phyloP scores from a whole-genome alignment of 2,329 filamentous ascomycete species.

The Cladosporium austrohemisphaericum region DNA sequence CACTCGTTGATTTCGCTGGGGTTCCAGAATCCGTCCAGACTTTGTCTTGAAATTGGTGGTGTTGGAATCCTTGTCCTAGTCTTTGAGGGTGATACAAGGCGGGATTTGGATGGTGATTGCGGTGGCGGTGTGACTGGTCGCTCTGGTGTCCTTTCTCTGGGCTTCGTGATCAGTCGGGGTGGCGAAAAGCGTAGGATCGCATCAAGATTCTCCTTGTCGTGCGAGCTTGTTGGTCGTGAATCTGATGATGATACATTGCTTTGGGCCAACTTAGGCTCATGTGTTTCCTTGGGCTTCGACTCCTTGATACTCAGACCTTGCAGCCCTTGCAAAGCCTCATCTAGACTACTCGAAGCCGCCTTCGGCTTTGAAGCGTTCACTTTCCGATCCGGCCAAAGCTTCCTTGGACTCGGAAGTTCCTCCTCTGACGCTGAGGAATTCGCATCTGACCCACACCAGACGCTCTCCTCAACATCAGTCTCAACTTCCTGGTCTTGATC shows the following conservation, averaged over 20 bases:
- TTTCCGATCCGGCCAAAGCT: conserved; percentile 18
- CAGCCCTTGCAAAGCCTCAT: conserved; percentile 4
- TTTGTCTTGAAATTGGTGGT: conserved; percentile 53
- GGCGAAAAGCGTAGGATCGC: conserved; percentile 9
- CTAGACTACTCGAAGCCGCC: background rate
- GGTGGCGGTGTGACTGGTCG: conserved; percentile 37
- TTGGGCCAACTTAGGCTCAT: background rate
- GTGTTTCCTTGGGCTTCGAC: background rate
- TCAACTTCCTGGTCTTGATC: conserved; percentile 22
- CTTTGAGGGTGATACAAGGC: conserved; percentile 48
- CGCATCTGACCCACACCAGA: conserved; percentile 32
- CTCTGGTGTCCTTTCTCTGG: conserved; percentile 10
- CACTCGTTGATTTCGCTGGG: conserved; percentile 58
- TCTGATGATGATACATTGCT: background rate
- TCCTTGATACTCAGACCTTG: conserved; percentile 13
- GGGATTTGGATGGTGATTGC: conserved; percentile 40
- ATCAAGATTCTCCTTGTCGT: conserved; percentile 4
- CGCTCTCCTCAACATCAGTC: conserved; percentile 33
- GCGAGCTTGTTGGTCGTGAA: conserved; percentile 1
- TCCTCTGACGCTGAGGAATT: conserved; percentile 23
- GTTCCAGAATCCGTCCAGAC: conserved; percentile 58
- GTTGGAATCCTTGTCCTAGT: conserved; percentile 46
- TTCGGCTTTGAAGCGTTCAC: background rate
- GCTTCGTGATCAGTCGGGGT: conserved; percentile 1
- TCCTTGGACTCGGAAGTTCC: conserved; percentile 27